Evolutionary conservation across 257 asterid species (phyloP).

Genomic region (Solanum virginianum): DNA sequence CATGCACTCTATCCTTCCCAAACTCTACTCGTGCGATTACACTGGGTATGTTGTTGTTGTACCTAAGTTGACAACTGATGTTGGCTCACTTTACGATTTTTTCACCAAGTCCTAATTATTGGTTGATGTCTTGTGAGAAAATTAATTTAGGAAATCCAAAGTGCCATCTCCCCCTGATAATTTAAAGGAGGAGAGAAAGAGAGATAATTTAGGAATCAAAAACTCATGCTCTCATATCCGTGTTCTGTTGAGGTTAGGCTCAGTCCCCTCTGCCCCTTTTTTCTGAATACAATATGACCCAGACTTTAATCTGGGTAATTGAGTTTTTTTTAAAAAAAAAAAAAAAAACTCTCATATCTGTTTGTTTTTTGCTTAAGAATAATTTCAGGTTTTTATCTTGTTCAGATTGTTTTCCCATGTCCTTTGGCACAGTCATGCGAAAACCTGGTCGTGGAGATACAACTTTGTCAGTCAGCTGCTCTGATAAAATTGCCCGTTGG

Average conservation of each 20-base stretch:
- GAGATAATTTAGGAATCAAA: background rate
- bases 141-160: background rate
- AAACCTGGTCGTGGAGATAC: slow-evolving; percentile 98
- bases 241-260: too few species aligned
- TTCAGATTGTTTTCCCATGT: slow-evolving; percentile 21
- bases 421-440: slow-evolving; percentile 62
- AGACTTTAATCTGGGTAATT: too few species aligned
- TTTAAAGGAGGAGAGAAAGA: background rate
- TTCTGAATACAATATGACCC: too few species aligned
- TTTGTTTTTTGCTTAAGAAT: background rate
- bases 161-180: background rate
- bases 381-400: background rate
- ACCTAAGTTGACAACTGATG: background rate
- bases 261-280: too few species aligned
- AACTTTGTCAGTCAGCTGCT: slow-evolving; percentile 92
- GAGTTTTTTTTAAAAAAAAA: too few species aligned
- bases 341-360: background rate
- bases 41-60: background rate
- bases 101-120: background rate
- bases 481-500: slow-evolving; percentile 97
- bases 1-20: background rate
- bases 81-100: background rate
- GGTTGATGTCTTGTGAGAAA: background rate
- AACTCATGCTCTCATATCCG: background rate
- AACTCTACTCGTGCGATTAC: background rate